Base-by-base conservation (phyloP, 352 stramenopile species). In the Phytophthora boehmeriae region DNA sequence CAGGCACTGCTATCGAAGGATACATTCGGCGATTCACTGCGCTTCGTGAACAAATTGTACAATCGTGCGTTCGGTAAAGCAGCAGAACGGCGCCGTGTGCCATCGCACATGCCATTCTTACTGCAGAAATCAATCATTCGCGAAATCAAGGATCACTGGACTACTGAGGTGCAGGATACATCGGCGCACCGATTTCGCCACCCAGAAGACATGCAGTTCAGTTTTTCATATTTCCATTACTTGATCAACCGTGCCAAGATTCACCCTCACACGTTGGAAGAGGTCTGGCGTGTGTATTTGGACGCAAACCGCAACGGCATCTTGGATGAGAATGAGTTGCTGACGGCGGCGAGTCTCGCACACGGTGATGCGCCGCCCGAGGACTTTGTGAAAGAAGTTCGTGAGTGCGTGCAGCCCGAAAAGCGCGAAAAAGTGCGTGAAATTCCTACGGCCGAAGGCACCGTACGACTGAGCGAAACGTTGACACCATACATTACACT, bases 151-250 rank as follows among this genome's bases (percentile, higher is more conserved):
- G 58, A 66, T n/a, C 73, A 77, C 3, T 97, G 83, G 84, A 73
- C 68, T 0, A 63, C 68, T 9, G 86, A 96, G 60, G 86, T 89
- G 30, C 58, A 90, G 9, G 71, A 72, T 14, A 98, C 93, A 14
- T 95, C 86, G 16, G 50, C 71, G 5, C 90, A 98, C 47, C 86
- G 93, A 5, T 98, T 98, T 63, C 90, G 95, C 22, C 85, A 92
- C 44, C 76, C 83, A 6, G 64, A 97, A 38, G 95, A 98, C 72
- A 96, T 98, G 89, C 95, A 98, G 63, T 98, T 97, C 58, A 92
- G 90, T 55, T 98, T 98, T 59, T 84, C 87, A 30, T 98, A 98
- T 69, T 98, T 98, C 63, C 93, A 98, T 64, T 98, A 97, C 65
- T 45, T 98, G 22, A 83, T 97, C 16, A 95, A 98, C 49, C 79